A percentile compares a stretch with the other conserved stretches of the same genome.
phyloP scores from a whole-genome alignment of 345 rosid species.

The Moricandia arvensis region DNA sequence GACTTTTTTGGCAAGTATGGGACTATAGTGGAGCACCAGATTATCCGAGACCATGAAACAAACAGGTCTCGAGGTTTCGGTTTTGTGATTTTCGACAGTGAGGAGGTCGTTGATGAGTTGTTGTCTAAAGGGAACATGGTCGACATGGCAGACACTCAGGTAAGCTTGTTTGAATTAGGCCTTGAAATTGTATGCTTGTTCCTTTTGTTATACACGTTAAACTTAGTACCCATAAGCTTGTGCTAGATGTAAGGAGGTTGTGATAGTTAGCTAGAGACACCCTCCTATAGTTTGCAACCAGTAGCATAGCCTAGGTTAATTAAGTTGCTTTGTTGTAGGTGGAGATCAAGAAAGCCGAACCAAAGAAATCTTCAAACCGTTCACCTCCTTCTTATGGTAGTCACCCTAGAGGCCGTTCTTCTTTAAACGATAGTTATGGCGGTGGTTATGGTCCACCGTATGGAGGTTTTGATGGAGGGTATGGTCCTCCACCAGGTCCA shows the following conservation, averaged over 20 bases:
- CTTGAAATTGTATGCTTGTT: slow-evolving; percentile 10
- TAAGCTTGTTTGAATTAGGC: slow-evolving; percentile 45
- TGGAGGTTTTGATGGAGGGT: slow-evolving; percentile 80
- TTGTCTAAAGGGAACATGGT: slow-evolving; percentile 87
- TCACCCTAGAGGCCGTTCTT: slow-evolving; percentile 68
- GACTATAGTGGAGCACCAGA: slow-evolving; percentile 74
- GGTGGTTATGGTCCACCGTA: slow-evolving; percentile 36
- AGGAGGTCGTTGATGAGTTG: slow-evolving; percentile 77
- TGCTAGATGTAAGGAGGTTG: slow-evolving; percentile 8
- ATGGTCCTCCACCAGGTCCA: slow-evolving; percentile 73
- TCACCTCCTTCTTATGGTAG: slow-evolving; percentile 83
- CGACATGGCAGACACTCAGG: slow-evolving; percentile 94
- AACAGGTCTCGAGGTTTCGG: slow-evolving; percentile 92
- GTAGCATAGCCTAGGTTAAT: slow-evolving; percentile 79
- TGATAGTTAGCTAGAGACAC: slow-evolving; percentile 21
- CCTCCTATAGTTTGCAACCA: slow-evolving; percentile 44
- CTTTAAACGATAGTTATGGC: slow-evolving; percentile 63
- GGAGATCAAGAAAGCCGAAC: slow-evolving; percentile 99
- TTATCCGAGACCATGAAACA: slow-evolving; percentile 87
- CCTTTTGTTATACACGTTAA: not conserved
- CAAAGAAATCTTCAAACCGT: slow-evolving; percentile 94
- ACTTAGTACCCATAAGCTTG: slow-evolving; percentile 15
- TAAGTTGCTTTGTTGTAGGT: slow-evolving; percentile 98
- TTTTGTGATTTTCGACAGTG: slow-evolving; percentile 82
- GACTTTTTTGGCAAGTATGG: slow-evolving; percentile 81